Evolutionary conservation across 208 protist species (phyloP), one percentile per base, ranked within the genome.

Genomic region (Wallacemonas sp.): DNA sequence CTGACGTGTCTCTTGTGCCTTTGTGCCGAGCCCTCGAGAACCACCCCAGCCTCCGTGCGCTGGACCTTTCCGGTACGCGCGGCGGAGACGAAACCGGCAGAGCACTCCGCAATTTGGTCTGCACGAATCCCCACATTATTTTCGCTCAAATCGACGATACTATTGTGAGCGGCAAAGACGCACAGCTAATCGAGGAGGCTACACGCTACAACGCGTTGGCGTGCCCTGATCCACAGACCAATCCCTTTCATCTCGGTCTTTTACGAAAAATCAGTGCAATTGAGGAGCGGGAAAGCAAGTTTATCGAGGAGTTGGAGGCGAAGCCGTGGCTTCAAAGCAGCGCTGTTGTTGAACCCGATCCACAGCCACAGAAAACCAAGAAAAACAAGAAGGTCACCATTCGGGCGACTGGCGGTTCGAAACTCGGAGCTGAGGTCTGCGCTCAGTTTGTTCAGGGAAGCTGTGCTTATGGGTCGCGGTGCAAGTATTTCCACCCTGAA

Each of bases 171-270:
- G 57, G 71, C 10, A 71, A 74, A 30, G 87, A 93, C 32, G 52
- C 64, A 6, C 61, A 73, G 13, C 39, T 91, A 5, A 81, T 93
- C 60, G 63, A 80, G 44, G 77, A 88, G 71, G 87, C 84, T 42
- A 79, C 62, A 9, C 50, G 62, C 37, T 87, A 80, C 67, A 93
- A 93, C 53, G 77, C 83, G 21, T 68, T 93, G 53, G 77, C 71
- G 10, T 89, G 83, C 42, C 66, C 87, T 34, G 87, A 93, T 65
- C 83, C 84, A 17, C 83, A 76, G 36, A 85, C 74, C 37, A 93
- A 93, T 53, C 87, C 87, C 0, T 93, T 91, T 79, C 79, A 93
- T 26, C 65, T 91, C 9, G 84, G 83, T 6, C 64, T 93, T 17
- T 63, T 93, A 34, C 73, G 81, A 8, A 82, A 82, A 53, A 87